A percentile compares a stretch with the other conserved stretches of the same genome.
phyloP scores from a whole-genome alignment of 2,329 filamentous ascomycete species.

The Penicillium crustosum region DNA sequence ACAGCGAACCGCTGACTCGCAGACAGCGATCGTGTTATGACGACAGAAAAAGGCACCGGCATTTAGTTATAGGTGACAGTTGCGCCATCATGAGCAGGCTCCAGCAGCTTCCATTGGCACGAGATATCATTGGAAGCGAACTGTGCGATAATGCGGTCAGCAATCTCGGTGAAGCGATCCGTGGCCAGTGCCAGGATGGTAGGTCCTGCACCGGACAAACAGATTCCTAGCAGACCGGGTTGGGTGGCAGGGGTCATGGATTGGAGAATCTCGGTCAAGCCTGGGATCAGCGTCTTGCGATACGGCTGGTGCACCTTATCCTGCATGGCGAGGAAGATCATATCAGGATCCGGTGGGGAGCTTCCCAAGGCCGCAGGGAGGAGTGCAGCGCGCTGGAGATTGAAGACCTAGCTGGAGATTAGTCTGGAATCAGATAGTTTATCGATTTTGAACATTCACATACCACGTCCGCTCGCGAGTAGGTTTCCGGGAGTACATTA shows the following conservation, averaged over 20 bases:
- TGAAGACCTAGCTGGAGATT: constrained; percentile 61
- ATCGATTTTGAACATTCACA: constrained; percentile 32
- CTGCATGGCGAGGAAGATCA: constrained; percentile 98
- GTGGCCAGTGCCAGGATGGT: constrained; percentile 93
- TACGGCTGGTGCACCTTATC: constrained; percentile 98
- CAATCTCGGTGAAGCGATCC: constrained; percentile 83
- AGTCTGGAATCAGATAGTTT: constrained; percentile 1
- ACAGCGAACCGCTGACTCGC: background rate
- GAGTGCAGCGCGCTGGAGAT: constrained; percentile 88
- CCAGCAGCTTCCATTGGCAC: constrained; percentile 83
- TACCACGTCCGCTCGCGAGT: constrained; percentile 80
- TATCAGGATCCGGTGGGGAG: constrained; percentile 84
- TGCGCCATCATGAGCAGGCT: constrained; percentile 71
- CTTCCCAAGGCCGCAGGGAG: constrained; percentile 85
- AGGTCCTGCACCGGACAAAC: constrained; percentile 89
- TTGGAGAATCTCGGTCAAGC: constrained; percentile 83
- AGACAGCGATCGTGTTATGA: constrained; percentile 2
- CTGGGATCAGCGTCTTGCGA: constrained; percentile 85
- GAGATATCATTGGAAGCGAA: constrained; percentile 67
- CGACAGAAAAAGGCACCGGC: background rate
- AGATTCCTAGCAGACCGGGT: constrained; percentile 87
- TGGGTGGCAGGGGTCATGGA: constrained; percentile 87
- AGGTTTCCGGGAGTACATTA: constrained; percentile 76
- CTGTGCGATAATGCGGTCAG: constrained; percentile 70
- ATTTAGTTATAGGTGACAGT: constrained; percentile 33